Percentiles rank a stretch among this genome's conserved stretches.
phyloP scores from a whole-genome alignment of 805 yeast species.

The Blastobotrys robertii region DNA sequence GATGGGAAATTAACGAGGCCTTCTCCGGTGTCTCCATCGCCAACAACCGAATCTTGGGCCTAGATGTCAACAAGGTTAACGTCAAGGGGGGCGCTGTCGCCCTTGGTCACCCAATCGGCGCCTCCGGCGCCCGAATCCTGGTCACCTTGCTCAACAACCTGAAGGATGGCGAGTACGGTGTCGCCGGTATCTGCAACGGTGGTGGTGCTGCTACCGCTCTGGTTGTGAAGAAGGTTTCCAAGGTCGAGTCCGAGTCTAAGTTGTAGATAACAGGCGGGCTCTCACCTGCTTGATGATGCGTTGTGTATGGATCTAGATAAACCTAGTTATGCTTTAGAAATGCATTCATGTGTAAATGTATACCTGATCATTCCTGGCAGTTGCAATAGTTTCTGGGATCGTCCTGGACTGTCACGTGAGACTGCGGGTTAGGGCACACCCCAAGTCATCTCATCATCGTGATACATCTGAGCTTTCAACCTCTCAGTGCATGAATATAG shows the following conservation, averaged over 20 bases:
- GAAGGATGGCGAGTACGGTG: slow-evolving; percentile 74
- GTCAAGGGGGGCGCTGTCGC: slow-evolving; percentile 96
- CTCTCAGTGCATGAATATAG: neutral
- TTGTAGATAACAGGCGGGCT: neutral
- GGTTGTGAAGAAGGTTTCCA: slow-evolving; percentile 50
- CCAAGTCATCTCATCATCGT: too few species aligned
- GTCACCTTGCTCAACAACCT: slow-evolving; percentile 36
- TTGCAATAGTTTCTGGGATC: neutral
- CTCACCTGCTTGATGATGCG: too few species aligned
- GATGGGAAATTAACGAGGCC: slow-evolving; percentile 92
- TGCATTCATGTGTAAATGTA: neutral
- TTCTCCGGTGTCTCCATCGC: slow-evolving; percentile 91
- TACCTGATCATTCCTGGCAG: neutral
- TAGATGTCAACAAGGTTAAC: slow-evolving; percentile 62
- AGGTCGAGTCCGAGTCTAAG: slow-evolving; percentile 8
- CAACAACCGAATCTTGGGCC: slow-evolving; percentile 57
- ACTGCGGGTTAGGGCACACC: too few species aligned
- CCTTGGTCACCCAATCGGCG: slow-evolving; percentile 88
- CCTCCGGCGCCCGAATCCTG: slow-evolving; percentile 89
- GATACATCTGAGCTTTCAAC: neutral
- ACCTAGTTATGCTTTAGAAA: too few species aligned
- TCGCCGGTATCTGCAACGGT: slow-evolving; percentile 93
- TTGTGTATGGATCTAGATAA: too few species aligned
- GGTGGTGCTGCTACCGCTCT: slow-evolving; percentile 98
- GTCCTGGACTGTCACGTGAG: too few species aligned